These are phyloP conservation scores for Penicillium sp. DNA, from an alignment of 2,329 filamentous ascomycete genomes.

Conservation along the genomic window DNA sequence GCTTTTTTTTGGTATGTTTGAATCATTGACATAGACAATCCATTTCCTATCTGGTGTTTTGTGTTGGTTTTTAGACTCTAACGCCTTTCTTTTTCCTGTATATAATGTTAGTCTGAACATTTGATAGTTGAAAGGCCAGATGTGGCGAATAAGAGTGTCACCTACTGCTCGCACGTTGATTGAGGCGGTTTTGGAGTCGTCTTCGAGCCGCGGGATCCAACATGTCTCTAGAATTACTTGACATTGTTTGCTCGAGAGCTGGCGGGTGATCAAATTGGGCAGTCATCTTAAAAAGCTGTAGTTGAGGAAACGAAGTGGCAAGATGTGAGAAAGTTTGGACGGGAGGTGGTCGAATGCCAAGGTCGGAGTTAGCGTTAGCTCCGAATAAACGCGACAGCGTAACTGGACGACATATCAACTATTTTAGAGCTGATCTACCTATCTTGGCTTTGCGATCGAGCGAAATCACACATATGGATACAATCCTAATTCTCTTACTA, in stretches of 20 bases:
- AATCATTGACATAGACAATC: constrained; percentile 17
- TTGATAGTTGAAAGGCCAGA: background rate
- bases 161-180: constrained; percentile 26
- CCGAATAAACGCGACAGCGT: background rate
- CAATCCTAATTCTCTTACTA: background rate
- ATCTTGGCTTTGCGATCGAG: background rate
- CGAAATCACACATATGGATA: background rate
- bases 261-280: background rate
- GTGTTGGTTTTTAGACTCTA: constrained; percentile 1
- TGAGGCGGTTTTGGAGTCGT: constrained; percentile 25
- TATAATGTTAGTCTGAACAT: background rate
- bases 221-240: background rate
- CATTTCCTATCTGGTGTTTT: constrained; percentile 7
- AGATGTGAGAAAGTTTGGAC: background rate
- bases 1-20: background rate
- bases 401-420: background rate
- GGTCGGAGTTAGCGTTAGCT: constrained; percentile 2
- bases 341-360: background rate
- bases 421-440: background rate
- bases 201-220: constrained; percentile 14
- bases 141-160: background rate
- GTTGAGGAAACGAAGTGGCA: background rate
- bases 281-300: background rate
- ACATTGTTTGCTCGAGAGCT: background rate
- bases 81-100: constrained; percentile 18